Evolutionary conservation across 1,284 basidiomycete genomes (phyloP).

Genomic region (Phylloboletellus chloephorus): DNA sequence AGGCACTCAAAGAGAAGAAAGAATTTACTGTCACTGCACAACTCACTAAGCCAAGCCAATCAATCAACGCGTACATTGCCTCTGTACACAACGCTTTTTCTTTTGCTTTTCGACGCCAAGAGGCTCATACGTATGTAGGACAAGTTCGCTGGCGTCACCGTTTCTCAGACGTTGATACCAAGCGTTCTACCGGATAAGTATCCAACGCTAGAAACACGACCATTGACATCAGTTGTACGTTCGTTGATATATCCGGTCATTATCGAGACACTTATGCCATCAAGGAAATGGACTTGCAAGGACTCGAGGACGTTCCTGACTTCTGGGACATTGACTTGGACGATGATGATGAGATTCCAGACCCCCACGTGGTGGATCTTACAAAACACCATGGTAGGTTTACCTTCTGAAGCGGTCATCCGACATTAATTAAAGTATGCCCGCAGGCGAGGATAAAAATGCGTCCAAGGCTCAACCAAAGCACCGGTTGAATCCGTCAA

Average conservation of each 20-base stretch:
- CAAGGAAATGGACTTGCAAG: conserved; percentile 59
- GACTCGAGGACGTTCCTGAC: conserved; percentile 58
- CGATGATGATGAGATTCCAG: conserved; percentile 16
- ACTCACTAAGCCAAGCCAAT: conserved; percentile 70
- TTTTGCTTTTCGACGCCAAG: background rate
- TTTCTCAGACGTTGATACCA: conserved; percentile 52
- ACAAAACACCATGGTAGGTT: conserved; percentile 10
- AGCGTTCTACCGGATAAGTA: conserved; percentile 48
- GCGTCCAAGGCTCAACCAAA: background rate
- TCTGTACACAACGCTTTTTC: conserved; percentile 41
- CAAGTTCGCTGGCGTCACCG: conserved; percentile 56
- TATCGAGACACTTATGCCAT: conserved; percentile 6
- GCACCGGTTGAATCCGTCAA: conserved; percentile 1
- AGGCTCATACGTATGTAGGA: conserved; percentile 46
- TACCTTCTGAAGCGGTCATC: background rate
- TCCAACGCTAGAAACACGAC: conserved; percentile 67
- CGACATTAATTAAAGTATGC: background rate
- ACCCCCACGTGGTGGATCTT: conserved; percentile 4
- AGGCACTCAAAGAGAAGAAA: conserved; percentile 50
- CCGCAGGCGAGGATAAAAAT: conserved; percentile 5
- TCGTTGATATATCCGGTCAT: background rate
- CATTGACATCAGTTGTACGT: conserved; percentile 50
- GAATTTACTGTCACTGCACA: conserved; percentile 52
- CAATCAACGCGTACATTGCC: conserved; percentile 55
- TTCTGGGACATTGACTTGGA: conserved; percentile 58